Conservation (phyloP, 2,329 filamentous ascomycete genomes). For the Myriosclerotinia duriaeana region DNA sequence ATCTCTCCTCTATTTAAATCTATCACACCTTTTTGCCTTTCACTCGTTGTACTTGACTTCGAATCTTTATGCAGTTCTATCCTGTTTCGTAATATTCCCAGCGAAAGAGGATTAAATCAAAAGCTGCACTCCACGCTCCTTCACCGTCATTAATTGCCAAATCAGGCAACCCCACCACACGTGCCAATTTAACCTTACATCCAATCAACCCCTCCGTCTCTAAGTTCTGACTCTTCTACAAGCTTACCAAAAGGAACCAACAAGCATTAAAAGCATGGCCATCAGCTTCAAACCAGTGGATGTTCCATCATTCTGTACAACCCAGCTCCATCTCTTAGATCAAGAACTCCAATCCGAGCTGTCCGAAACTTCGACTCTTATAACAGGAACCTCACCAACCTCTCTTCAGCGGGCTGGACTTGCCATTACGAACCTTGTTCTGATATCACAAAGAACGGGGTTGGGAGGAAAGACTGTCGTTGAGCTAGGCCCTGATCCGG, state of each 20-base stretch:
- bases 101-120: too few species aligned
- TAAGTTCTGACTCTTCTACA: neutral
- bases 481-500: constrained; percentile 74
- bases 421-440: constrained; percentile 71
- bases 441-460: constrained; percentile 78
- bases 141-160: too few species aligned
- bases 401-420: constrained; percentile 74
- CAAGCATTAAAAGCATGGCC: constrained; percentile 20
- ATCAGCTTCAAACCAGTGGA: constrained; percentile 49
- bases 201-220: neutral
- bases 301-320: constrained; percentile 66
- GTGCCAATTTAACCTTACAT: neutral
- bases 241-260: neutral
- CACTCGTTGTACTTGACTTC: too few species aligned
- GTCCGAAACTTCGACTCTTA: constrained; percentile 64
- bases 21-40: too few species aligned
- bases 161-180: neutral
- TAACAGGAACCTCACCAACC: constrained; percentile 65
- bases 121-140: too few species aligned
- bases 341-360: constrained; percentile 72
- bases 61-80: too few species aligned
- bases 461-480: constrained; percentile 88
- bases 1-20: too few species aligned
- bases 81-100: too few species aligned
- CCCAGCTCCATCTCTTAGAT: constrained; percentile 69